phyloP scores from a whole-genome alignment of 805 yeast species.

The Brettanomyces bruxellensis region DNA sequence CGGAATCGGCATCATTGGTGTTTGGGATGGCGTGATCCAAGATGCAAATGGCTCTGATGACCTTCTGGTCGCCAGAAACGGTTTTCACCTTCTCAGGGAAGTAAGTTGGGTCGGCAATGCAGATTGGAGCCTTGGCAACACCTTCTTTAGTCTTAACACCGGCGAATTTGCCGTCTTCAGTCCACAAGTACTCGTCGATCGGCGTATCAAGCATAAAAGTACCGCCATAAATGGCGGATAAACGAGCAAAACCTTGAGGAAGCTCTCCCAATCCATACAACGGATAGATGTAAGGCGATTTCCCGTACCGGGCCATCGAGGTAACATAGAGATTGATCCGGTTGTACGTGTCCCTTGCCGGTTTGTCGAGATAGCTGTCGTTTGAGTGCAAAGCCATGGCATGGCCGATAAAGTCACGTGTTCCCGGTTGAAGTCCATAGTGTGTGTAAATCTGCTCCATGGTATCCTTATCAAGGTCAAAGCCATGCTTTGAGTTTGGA shows the following conservation, averaged over 20 bases:
- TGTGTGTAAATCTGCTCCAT: conserved; percentile 87
- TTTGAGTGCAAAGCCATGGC: conserved; percentile 97
- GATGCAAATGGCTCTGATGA: conserved; percentile 80
- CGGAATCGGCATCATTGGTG: conserved; percentile 76
- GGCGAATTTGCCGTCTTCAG: conserved; percentile 59
- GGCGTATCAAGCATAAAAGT: conserved; percentile 98
- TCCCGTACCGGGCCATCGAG: conserved; percentile 90
- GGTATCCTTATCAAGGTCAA: conserved; percentile 77
- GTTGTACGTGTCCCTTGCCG: conserved; percentile 87
- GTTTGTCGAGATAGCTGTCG: conserved; percentile 79
- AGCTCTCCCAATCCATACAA: conserved; percentile 94
- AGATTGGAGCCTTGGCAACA: conserved; percentile 81
- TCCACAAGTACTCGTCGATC: conserved; percentile 77
- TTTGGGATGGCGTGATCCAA: conserved; percentile 83
- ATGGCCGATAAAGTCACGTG: conserved; percentile 95
- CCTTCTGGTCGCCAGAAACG: conserved; percentile 55
- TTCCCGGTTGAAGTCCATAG: conserved; percentile 85
- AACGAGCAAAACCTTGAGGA: conserved; percentile 98
- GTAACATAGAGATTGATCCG: conserved; percentile 78
- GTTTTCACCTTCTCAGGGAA: conserved; percentile 72
- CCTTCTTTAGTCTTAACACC: conserved; percentile 94
- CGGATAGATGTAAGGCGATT: conserved; percentile 94
- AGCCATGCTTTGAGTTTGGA: conserved; percentile 71
- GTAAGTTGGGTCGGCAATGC: conserved; percentile 96
- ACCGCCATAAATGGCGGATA: conserved; percentile 96